Percentiles rank a stretch among this genome's conserved stretches.
These are phyloP conservation scores for Solanum ahanhuiri DNA, from an alignment of 257 asterid genomes.

Conservation along the genomic window DNA sequence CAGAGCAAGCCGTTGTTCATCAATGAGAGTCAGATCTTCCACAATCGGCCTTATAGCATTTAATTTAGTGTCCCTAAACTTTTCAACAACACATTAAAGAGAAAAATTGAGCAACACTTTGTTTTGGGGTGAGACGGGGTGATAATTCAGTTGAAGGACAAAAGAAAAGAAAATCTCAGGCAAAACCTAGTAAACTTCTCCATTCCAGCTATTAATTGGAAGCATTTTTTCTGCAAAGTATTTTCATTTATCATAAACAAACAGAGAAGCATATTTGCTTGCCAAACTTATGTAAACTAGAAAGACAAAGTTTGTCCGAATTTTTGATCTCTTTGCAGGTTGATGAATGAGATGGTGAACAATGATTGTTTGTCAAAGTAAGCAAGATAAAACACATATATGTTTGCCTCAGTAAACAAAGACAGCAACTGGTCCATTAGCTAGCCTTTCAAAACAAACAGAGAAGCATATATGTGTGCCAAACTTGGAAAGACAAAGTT, in stretches of 20 bases:
- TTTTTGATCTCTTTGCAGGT: not conserved
- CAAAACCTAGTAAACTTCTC: not conserved
- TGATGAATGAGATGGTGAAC: not conserved
- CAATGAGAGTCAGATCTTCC: conserved; percentile 45
- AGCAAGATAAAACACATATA: not conserved
- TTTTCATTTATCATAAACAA: not conserved
- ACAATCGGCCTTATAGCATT: conserved; percentile 29
- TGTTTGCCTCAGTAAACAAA: not conserved
- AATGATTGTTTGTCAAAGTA: not conserved
- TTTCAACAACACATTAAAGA: not conserved
- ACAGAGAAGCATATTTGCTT: not conserved
- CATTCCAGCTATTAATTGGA: not conserved
- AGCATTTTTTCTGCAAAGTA: not conserved
- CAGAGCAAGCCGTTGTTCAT: conserved; percentile 32
- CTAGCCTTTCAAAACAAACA: not conserved
- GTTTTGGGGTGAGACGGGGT: not conserved
- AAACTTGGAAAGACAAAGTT: no score
- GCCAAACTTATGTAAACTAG: not conserved
- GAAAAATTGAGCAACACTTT: not conserved
- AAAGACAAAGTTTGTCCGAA: not conserved
- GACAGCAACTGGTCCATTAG: not conserved
- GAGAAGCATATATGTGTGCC: not conserved
- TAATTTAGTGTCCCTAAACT: conserved; percentile 41
- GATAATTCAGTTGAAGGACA: not conserved
- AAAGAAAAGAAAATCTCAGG: not conserved